A percentile compares a stretch with the other conserved stretches of the same genome.
Conservation (phyloP, 805 yeast species). For the Wickerhamomyces hampshirensis region DNA sequence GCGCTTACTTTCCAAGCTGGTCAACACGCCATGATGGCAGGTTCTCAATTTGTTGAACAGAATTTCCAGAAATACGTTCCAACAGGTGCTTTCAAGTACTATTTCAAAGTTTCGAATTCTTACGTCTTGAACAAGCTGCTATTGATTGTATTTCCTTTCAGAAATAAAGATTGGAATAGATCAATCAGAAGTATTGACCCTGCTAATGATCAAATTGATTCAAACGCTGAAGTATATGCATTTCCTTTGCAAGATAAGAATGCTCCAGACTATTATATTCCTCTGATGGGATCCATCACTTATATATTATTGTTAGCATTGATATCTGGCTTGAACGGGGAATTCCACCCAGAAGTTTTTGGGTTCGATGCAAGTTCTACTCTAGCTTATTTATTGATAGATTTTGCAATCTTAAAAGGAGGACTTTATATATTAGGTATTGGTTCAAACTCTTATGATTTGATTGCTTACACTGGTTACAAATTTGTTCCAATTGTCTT, state of each 20-base stretch:
- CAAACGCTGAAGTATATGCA: constrained; percentile 39
- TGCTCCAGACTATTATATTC: constrained; percentile 95
- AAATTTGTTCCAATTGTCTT: constrained; percentile 79
- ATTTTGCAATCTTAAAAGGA: constrained; percentile 67
- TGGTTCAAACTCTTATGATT: constrained; percentile 70
- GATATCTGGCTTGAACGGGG: constrained; percentile 79
- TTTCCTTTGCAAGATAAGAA: constrained; percentile 84
- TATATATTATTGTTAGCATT: constrained; percentile 81
- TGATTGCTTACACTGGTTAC: constrained; percentile 88
- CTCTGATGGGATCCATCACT: constrained; percentile 87
- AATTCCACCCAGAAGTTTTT: constrained; percentile 88
- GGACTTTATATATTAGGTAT: constrained; percentile 80
- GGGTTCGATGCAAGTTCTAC: constrained; percentile 86
- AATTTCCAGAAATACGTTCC: constrained; percentile 44
- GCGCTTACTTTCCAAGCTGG: constrained; percentile 87
- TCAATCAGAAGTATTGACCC: constrained; percentile 32
- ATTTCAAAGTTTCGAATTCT: constrained; percentile 86
- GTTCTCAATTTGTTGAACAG: constrained; percentile 73
- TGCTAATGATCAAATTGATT: constrained; percentile 15
- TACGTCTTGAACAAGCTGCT: constrained; percentile 74
- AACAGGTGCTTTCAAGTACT: constrained; percentile 63
- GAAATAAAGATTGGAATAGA: constrained; percentile 80
- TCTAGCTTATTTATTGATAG: constrained; percentile 74
- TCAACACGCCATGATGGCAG: constrained; percentile 74
- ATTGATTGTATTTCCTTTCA: constrained; percentile 80